Percentiles rank a stretch among this genome's conserved stretches.
Evolutionary conservation across 257 asterid genomes (phyloP).

Genomic region (Solanum chiquidenum): DNA sequence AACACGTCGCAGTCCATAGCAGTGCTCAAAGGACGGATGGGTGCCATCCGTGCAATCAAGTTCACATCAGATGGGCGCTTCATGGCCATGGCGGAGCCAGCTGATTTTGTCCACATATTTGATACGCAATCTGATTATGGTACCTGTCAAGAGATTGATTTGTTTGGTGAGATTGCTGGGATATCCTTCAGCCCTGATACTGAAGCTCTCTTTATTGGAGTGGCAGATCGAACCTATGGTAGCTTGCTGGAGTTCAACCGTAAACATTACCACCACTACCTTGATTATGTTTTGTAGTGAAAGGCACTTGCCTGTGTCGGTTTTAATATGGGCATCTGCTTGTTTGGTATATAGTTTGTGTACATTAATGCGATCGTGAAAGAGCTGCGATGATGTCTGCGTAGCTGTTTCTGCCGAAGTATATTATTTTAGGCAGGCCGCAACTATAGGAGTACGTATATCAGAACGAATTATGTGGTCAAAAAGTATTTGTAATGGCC

Average conservation of each 20-base stretch:
- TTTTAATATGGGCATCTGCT: background rate
- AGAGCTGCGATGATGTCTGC: background rate
- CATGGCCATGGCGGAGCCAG: conserved; percentile 89
- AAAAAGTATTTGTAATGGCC: background rate
- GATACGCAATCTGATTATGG: conserved; percentile 36
- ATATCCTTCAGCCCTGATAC: conserved; percentile 63
- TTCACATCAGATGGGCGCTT: conserved; percentile 67
- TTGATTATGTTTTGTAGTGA: conserved; percentile 26
- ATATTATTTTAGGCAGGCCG: background rate
- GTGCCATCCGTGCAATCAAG: conserved; percentile 53
- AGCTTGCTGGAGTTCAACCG: conserved; percentile 62
- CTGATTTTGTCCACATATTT: conserved; percentile 68
- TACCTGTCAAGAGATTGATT: conserved; percentile 52
- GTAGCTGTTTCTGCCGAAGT: background rate
- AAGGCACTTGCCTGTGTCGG: background rate
- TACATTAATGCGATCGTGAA: background rate
- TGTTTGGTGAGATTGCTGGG: conserved; percentile 82
- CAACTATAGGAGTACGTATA: conserved; percentile 1
- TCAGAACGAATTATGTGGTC: background rate
- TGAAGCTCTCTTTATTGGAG: conserved; percentile 62
- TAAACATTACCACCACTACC: conserved; percentile 23
- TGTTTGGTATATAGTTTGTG: background rate
- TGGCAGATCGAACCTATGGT: conserved; percentile 66
- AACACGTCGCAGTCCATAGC: conserved; percentile 51
- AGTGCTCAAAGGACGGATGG: conserved; percentile 65